Evolutionary conservation across 768 basidiomycete species (phyloP), one percentile per base, ranked within the genome.

Genomic region (Exsudoporus frostii): DNA sequence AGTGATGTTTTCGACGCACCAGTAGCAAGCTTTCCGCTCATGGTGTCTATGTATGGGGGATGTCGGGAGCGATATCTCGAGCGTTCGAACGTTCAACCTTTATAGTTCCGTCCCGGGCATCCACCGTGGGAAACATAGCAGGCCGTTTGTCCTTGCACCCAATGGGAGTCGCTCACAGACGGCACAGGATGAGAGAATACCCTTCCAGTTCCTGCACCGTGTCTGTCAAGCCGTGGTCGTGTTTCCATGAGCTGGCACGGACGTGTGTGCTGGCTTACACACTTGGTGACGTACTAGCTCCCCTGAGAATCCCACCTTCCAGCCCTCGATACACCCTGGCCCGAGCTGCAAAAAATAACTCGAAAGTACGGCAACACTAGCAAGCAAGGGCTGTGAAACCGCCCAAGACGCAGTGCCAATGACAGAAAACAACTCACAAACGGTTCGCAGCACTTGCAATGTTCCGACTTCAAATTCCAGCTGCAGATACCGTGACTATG

Each of bases 21-120:
- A 64, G 84, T 80, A 50, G 86, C 82, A 56, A 83, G 77, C 58
- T 75, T 81, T 64, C 86, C 85, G 63, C 79, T 81, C 84, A 86
- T 86, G 60, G 46, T 71, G 43, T 36, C n/a, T 30, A 10, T 30
- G 29, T 33, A 24, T 32, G 37, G 29, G 45, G 34, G 34, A 47
- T 45, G 41, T 48, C 48, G 36, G 40, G 22, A 34, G 39, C 42
- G 24, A 20, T 45, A 50, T 37, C 38, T 39, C 34, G 11, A 24
- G 29, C 9, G 32, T 22, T 34, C 25, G 25, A 25, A 3, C n/a
- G n/a, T 25, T 1, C 6, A 7, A 11, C 29, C 42, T 58, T 61
- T 66, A 66, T 59, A 48, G 19, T 39, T 46, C 50, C 43, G 39
- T 46, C 29, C 46, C 19, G 24, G 37, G 11, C 36, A 51, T 20